Evolutionary conservation across 768 basidiomycete species (phyloP), one percentile per base, ranked within the genome.

Genomic region (Lactarius evosmus): DNA sequence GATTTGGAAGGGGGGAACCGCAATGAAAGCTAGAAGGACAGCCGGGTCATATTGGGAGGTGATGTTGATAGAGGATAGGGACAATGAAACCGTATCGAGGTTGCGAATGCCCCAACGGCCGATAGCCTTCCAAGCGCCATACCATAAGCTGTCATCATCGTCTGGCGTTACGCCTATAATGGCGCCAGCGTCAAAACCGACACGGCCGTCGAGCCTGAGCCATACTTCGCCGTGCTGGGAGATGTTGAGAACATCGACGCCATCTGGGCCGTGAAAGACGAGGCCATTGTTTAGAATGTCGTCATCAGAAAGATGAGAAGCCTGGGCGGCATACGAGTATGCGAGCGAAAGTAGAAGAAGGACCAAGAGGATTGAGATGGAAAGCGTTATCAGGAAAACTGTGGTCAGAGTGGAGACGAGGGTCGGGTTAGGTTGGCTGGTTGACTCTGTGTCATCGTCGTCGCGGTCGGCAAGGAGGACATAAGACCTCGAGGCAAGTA

Each of bases 141-240:
- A 66, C 52, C 85, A 63, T 7, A 83, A 41, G 33, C 77, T 76
- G 60, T 89, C 80, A 8, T 78, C 75, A 9, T 74, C 69, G 32
- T 76, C 74, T 12, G 75, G 74, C 59, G 83, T 82, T 14, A 88
- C 80, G 0, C 83, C 86, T 16, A 88, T 75, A 22, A 84, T 75
- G 9, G 78, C 72, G 2, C 86, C 88, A 7, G 85, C 88, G 70
- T 91, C 84, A n/a, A 92, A 65, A 0, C 90, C 90, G 17, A 88
- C 70, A 54, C 79, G 76, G 4, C 80, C 86, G 19, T 81, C 75
- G 6, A 91, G 75, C 44, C 75, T 76, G 36, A 91, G 63, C 84
- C 85, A 86, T 32, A 91, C 70, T 3, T 78, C 84, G 9, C 83
- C 86, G 7, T 81, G 78, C 22, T 71, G 69, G 17, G 88, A 86